Evolutionary conservation across 768 basidiomycete genomes (phyloP), one percentile per base, ranked within the genome.

Genomic region (Leccinum subtestaceum): DNA sequence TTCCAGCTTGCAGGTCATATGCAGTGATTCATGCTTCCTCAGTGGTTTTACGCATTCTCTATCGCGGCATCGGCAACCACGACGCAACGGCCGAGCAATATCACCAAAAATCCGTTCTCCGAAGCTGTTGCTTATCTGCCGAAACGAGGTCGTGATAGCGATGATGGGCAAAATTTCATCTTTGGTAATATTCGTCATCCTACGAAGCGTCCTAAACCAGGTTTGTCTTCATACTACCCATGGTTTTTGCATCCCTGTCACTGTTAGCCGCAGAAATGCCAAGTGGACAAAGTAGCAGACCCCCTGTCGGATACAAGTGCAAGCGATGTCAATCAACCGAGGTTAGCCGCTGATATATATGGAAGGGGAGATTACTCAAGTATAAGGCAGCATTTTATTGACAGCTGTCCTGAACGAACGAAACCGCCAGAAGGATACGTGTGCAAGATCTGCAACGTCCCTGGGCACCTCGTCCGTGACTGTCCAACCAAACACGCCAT

Each of bases 21-120:
- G 43, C 48, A 12, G 55, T 52, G 52, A 50, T 57, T 57, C 43
- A 63, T 61, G 53, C 38, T 48, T 56, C 9, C 4, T 17, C 64
- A 98, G 95, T 98, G 93, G 89, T 98, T 97, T 76, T 99, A 99
- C 75, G 97, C 97, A 2, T 98, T 98, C 73, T 87, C 84, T 25
- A 90, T 99, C 53, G 74, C 83, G 0, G 85, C 92, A 2, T 77
- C 79, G 47, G 71, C 76, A 23, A 65, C 77, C 5, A 64, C 72
- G 25, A 72, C 69, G 11, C 72, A 78, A 19, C 78, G 67, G 5
- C 89, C 91, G 15, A 67, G 80, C 1, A 91, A 93, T 66, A 73
- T 80, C 1, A 90, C 91, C 0, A 77, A 76, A 61, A 93, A 93
- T 70, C 91, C 91, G 1, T 91, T 89, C 68, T 72, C 75, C 6